Conservation (phyloP, 1,284 basidiomycete species). For the Naganishia liquefaciens region DNA sequence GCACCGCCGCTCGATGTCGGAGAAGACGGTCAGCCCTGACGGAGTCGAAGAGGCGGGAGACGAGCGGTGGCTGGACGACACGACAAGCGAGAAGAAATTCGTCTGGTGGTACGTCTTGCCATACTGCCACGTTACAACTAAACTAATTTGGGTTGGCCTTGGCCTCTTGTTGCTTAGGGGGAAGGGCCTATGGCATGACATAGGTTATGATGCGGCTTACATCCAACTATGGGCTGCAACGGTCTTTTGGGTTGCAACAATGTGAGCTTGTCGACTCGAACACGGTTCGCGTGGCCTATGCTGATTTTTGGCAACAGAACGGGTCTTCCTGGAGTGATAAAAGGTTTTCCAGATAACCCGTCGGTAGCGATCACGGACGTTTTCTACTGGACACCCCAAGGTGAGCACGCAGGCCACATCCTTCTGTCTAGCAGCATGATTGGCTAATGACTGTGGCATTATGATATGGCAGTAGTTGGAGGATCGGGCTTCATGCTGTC, state of each 20-base stretch:
- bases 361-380: constrained; percentile 47
- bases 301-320: constrained; percentile 45
- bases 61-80: constrained; percentile 14
- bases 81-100: constrained; percentile 34
- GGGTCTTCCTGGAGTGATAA: constrained; percentile 60
- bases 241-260: constrained; percentile 63
- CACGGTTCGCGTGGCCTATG: too few species aligned
- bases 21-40: neutral
- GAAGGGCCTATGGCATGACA: constrained; percentile 58
- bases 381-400: constrained; percentile 59
- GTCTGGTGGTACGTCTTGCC: constrained; percentile 38
- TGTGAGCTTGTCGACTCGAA: constrained; percentile 40
- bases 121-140: too few species aligned
- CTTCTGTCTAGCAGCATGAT: neutral
- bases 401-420: constrained; percentile 32
- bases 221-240: constrained; percentile 61
- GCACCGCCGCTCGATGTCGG: neutral
- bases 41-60: neutral
- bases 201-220: constrained; percentile 61
- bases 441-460: neutral
- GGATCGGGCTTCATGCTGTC: constrained; percentile 62
- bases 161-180: constrained; percentile 46
- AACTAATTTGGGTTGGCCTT: too few species aligned
- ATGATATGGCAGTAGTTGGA: constrained; percentile 59
- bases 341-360: constrained; percentile 51